Evolutionary conservation across 1,284 basidiomycete species (phyloP), one percentile per base, ranked within the genome.

Genomic region (Volvariella volvacea): DNA sequence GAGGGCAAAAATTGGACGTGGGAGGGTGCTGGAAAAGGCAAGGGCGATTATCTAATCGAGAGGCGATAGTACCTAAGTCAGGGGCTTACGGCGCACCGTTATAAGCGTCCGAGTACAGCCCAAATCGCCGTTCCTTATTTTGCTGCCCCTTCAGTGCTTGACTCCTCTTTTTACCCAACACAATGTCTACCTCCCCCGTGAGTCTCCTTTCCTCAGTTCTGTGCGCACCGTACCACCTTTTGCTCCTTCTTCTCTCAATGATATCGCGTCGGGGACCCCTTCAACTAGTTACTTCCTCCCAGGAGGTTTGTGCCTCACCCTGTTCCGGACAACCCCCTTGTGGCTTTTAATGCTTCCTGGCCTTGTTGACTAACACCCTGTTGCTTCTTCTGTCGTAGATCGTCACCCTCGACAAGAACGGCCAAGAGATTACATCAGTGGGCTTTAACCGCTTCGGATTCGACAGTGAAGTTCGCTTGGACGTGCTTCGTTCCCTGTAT

Each of bases 391-490:
- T 33, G 52, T 52, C 16, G 54, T 40, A 85, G 80, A 76, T 76
- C 42, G 71, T 63, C 43, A 78, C 77, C 38, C 62, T 87, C 46
- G 87, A 88, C 61, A 88, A 84, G 67, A 72, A 77, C 46, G 87
- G 86, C 36, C 55, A 74, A n/a, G 81, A 84, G 58, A 89, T 91
- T 57, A 80, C 68, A 42, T 70, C 78, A 21, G 90, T 94, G 42
- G 91, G 91, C 43, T 81, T 84, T 64, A 64, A 85, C 56, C 78
- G 83, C 46, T 92, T 93, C 56, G 90, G 89, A 17, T 95, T 95
- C 64, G 84, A 94, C 66, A 87, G 83, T 57, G 77, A 84, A 57
- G 88, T 93, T 50, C 63, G 84, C 44, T 66, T 92, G 54, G 83
- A 90, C 50, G 70, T 77, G 51, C 78, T 94, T 42, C 86, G 92